Base-by-base conservation (phyloP, 108 stramenopile genomes). In the Cylindrotheca fusiformis region DNA sequence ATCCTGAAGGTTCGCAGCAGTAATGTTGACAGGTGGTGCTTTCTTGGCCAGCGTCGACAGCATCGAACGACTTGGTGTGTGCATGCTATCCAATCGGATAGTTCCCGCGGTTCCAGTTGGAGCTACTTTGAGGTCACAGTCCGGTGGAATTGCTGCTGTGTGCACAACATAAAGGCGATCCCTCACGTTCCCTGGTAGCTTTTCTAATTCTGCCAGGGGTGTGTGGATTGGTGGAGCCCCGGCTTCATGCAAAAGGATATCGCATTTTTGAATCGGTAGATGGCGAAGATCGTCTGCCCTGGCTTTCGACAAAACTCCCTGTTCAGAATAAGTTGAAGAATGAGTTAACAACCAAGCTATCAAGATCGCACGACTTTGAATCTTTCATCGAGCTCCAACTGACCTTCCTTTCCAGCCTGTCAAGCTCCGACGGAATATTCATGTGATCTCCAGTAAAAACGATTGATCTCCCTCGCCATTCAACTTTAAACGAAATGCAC, bases 211-310 rank as follows among this genome's bases (percentile, higher is more conserved):
- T 18, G 67, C 68, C 8, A 95, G 65, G 4, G 94, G 91, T 8
- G 94, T 95, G 68, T 95, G 94, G 36, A 95, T 90, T 1, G 94
- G 93, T 8, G 93, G 90, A 4, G 87, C 87, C 0, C 94, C 94
- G 2, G 88, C 81, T 62, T 95, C 94, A 60, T 95, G 94, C 4
- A 91, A 72, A n/a, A 95, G 76, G 24, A 90, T 36, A 63, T 95
- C 91, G 23, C 80, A 81, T 32, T 89, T 67, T 61, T 90, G 91
- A 2, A 90, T 52, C 1, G 94, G 89, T 45, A 95, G 72, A 45
- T 83, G 63, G n/a, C 80, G 77, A 18, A 95, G 65, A 64, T 77
- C 84, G 3, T 88, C 80, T n/a, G 79, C 82, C 50, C 91, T 52
- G 21, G 60, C 80, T 48, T 75, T 76, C 17, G 86, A 79, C 23